These are phyloP conservation scores for Cyberlindnera euphorbiiphila DNA, from an alignment of 805 yeast genomes.

Conservation along the genomic window DNA sequence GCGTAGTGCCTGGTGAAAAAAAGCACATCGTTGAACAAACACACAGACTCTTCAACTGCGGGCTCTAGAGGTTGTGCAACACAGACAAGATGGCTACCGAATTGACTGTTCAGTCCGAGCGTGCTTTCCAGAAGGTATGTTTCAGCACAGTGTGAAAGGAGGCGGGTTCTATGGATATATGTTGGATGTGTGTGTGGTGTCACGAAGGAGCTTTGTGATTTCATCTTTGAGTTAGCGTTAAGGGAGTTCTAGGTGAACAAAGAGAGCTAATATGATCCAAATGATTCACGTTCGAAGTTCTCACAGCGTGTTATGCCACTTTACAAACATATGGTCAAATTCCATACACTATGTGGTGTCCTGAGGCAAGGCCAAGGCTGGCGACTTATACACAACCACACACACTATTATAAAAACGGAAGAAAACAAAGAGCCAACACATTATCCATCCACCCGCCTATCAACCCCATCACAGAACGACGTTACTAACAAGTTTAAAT, in stretches of 20 bases:
- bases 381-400: too few species aligned
- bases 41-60: slow-evolving; percentile 7
- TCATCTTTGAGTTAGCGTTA: too few species aligned
- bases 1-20: slow-evolving; percentile 11
- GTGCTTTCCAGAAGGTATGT: slow-evolving; percentile 99
- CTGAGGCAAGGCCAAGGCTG: too few species aligned
- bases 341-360: too few species aligned
- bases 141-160: too few species aligned
- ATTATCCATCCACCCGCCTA: not conserved
- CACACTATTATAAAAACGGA: not conserved
- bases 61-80: slow-evolving; percentile 4
- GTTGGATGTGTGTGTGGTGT: too few species aligned
- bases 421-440: not conserved
- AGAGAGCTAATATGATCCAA: not conserved
- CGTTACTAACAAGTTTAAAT: slow-evolving; percentile 35
- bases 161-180: too few species aligned
- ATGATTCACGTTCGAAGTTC: too few species aligned
- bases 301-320: too few species aligned
- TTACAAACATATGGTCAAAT: too few species aligned
- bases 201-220: too few species aligned
- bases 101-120: slow-evolving; percentile 99
- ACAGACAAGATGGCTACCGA: slow-evolving; percentile 89
- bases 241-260: not conserved
- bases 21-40: slow-evolving; percentile 7
- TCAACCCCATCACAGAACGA: too few species aligned